phyloP scores from a whole-genome alignment of 2,329 filamentous ascomycete species.

The Colletotrichum horii region DNA sequence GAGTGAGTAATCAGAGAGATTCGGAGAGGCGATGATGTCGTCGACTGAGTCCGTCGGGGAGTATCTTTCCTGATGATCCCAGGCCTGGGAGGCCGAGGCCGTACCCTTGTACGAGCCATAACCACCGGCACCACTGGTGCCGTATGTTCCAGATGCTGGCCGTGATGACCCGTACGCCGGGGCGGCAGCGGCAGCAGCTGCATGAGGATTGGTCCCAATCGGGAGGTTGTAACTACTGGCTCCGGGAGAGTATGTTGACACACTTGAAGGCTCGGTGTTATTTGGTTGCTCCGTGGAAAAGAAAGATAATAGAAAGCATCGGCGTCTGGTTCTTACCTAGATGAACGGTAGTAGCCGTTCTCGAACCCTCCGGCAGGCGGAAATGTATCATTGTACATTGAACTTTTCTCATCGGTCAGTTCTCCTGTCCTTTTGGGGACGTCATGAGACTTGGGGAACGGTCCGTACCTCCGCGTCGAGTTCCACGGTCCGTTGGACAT shows the following conservation, averaged over 20 bases:
- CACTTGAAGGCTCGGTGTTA: conserved; percentile 46
- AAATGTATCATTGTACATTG: conserved; percentile 38
- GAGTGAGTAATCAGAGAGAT: conserved; percentile 64
- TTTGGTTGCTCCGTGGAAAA: conserved; percentile 13
- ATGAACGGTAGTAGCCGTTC: conserved; percentile 37
- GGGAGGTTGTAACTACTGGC: conserved; percentile 35
- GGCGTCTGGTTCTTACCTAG: conserved; percentile 39
- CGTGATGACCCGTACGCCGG: conserved; percentile 45
- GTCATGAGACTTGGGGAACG: conserved; percentile 10
- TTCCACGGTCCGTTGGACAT: conserved; percentile 56
- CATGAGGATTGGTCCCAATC: conserved; percentile 38
- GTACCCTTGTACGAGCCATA: conserved; percentile 46
- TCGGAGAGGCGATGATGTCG: conserved; percentile 62
- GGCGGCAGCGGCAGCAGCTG: conserved; percentile 40
- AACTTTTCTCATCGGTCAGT: conserved; percentile 30
- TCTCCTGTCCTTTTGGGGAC: not conserved
- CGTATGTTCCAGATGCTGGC: conserved; percentile 44
- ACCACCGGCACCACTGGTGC: conserved; percentile 28
- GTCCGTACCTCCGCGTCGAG: conserved; percentile 57
- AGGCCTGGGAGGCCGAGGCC: conserved; percentile 46
- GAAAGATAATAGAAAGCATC: not conserved
- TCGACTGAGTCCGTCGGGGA: conserved; percentile 65
- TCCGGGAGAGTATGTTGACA: conserved; percentile 41
- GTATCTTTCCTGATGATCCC: conserved; percentile 55
- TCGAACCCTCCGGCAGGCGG: conserved; percentile 38